phyloP scores from a whole-genome alignment of 208 protist genomes.

The Strigomonas culicis region DNA sequence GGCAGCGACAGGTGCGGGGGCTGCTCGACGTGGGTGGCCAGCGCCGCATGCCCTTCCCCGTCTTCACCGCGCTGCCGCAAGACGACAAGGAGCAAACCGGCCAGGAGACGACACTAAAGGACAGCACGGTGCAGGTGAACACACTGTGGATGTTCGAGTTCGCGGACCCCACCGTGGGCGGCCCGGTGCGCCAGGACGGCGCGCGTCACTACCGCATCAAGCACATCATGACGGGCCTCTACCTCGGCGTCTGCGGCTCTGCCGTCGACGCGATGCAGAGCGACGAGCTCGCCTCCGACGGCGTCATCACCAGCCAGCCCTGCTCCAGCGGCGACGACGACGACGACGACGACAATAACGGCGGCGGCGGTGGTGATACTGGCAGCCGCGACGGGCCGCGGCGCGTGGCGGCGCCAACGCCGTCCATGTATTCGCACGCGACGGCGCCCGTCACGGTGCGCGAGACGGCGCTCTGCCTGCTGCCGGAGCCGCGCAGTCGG shows the following conservation, averaged over 20 bases:
- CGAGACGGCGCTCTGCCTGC: conserved; percentile 57
- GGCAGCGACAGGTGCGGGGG: conserved; percentile 7
- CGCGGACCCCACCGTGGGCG: conserved; percentile 52
- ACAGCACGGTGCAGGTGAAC: conserved; percentile 22
- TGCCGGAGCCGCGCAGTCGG: conserved; percentile 35
- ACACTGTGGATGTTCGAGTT: conserved; percentile 69
- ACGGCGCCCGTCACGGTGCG: conserved; percentile 13
- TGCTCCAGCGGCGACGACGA: neutral
- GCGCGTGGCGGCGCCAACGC: neutral
- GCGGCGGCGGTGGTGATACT: neutral
- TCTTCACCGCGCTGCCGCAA: conserved; percentile 21
- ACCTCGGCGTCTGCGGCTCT: conserved; percentile 57
- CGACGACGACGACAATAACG: neutral
- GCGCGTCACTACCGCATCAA: conserved; percentile 40
- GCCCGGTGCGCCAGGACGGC: conserved; percentile 38
- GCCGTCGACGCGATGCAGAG: conserved; percentile 47
- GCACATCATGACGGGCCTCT: conserved; percentile 59
- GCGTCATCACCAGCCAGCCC: neutral
- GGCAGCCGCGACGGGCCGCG: neutral
- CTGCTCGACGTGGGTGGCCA: conserved; percentile 33
- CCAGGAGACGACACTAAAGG: conserved; percentile 22
- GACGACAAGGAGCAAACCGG: conserved; percentile 10
- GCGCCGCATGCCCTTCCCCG: conserved; percentile 42
- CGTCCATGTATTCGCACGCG: conserved; percentile 5
- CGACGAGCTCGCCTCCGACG: conserved; percentile 21